Evolutionary conservation across 495 filamentous ascomycete genomes (phyloP), one percentile per base, ranked within the genome.

Genomic region (Daldinia grandis): DNA sequence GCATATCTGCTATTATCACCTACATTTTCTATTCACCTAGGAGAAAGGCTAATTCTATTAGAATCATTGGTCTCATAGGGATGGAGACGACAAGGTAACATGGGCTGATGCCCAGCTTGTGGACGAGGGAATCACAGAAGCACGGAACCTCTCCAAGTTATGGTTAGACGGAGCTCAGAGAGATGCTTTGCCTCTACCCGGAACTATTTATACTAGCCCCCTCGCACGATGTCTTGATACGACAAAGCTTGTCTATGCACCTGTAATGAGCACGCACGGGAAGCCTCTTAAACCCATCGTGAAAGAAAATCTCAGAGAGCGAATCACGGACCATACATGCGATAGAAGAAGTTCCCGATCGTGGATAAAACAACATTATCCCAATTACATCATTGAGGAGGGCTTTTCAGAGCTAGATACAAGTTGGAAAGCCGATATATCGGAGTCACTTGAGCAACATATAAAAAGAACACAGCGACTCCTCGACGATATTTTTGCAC

Each of bases 71-170:
- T 86, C 90, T 38, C 81, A 86, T 49, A 82, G 88, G 5, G 81
- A 89, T 64, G 93, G 92, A 68, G 91, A 95, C 75, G 81, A 78
- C 28, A 91, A 87, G 14, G 77, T 82, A 17, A 86, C 78, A 71
- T 95, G 93, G 93, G 76, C 78, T 28, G 93, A 96, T 72, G 88
- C 92, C 3, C 78, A 86, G 12, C 84, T 96, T 28, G 93, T 90
- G 1, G 53, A 78, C 0, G 72, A 67, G 25, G 92, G 92, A 14
- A 79, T 86, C 56, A 44, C 50, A 7, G 89, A 94, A 80, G 93
- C 92, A 30, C 68, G 81, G 3, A 79, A 78, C 10, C 89, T 89
- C 27, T 84, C 90, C 63, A 66, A 71, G 30, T 91, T 91, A 79
- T 96, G 91, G 42, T 14, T 47, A 47, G 8, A 47, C 7, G 42